Evolutionary conservation across 2,329 filamentous ascomycete genomes (phyloP).

Genomic region (Pseudogymnoascus sp.): DNA sequence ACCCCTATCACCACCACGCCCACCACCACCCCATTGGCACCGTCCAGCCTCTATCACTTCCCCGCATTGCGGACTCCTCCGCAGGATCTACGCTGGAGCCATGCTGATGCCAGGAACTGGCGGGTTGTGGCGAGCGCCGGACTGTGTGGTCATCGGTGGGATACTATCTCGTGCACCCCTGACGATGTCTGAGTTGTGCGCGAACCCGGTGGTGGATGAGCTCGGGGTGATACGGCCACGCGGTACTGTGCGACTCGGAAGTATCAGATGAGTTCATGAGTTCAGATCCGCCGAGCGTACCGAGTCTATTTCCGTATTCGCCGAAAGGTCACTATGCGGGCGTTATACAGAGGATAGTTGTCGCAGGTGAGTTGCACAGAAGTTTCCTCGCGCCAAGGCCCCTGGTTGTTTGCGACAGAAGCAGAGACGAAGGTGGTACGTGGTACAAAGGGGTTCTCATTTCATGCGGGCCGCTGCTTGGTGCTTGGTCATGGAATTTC

Average conservation of each 20-base stretch:
- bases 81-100: not conserved
- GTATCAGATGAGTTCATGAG: slow-evolving; percentile 2
- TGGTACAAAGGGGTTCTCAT: not conserved
- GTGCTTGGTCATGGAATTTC: not conserved
- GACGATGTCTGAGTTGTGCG: not conserved
- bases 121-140: not conserved
- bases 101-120: not conserved
- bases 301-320: not conserved
- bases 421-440: not conserved
- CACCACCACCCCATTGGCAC: not conserved
- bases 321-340: not conserved
- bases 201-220: not conserved
- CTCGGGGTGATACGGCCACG: not conserved
- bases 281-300: not conserved
- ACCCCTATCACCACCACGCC: not conserved
- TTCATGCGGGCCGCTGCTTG: not conserved
- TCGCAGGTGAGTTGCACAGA: not conserved
- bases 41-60: not conserved
- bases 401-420: not conserved
- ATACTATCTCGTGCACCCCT: not conserved
- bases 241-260: not conserved
- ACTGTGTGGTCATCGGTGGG: not conserved
- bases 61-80: not conserved
- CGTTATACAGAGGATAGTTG: not conserved
- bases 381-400: not conserved